Evolutionary conservation across 352 stramenopile species (phyloP), one percentile per base, ranked within the genome.

Genomic region (Phytophthora citrophthora): DNA sequence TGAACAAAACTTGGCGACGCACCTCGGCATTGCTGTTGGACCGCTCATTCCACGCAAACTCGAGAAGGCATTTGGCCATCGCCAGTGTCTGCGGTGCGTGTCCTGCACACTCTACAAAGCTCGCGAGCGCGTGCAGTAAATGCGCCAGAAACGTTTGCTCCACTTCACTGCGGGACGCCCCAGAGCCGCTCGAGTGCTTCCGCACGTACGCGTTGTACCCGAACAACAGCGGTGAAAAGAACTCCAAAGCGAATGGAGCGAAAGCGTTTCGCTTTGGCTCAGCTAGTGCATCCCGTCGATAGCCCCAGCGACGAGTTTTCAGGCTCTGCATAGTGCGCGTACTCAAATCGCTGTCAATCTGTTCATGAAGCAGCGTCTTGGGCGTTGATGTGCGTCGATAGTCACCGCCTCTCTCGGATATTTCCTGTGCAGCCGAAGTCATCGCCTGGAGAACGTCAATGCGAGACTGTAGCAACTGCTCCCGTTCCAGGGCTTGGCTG

Each of bases 171-270:
- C 75, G 50, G 4, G 64, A 32, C 40, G 72, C 67, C 15, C 39
- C 69, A 24, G 69, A 15, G 18, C 16, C 49, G 12, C 26, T 39
- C n/a, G 65, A 66, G 49, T 85, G 64, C 24, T 72, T 57, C 5
- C 65, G 76, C 26, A 77, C 54, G 51, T 86, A 94, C 45, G 88
- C 66, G 18, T 88, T 60, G 59, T 91, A 94, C 2, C 85, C 83
- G 45, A 90, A 89, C 4, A 94, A 48, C 39, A 94, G 40, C 13
- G 85, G 83, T n/a, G 79, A 89, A 60, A 94, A 94, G 56, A 94
- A 94, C 18, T 54, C 50, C 23, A 91, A 52, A 4, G 81, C 81
- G 18, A 89, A 67, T 1, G 87, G 78, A 24, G 54, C 77, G 58
- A 94, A 94, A 2, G 68, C 74, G 24, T 94, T 94, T 50, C 70